Evolutionary conservation across 257 asterid genomes (phyloP), one percentile per base, ranked within the genome.

Genomic region (Capsicum baccatum): DNA sequence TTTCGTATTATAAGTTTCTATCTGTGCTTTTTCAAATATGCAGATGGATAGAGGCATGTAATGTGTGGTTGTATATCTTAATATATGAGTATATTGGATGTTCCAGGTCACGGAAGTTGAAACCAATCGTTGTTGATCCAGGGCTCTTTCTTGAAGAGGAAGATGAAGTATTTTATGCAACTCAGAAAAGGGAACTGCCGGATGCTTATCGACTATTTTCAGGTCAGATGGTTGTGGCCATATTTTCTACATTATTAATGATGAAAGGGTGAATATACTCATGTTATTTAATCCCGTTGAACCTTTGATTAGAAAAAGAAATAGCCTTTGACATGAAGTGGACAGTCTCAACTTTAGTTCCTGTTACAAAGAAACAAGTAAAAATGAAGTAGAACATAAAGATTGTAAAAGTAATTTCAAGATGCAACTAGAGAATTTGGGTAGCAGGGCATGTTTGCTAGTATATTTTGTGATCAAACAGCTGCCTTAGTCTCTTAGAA

Each of bases 101-200:
- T 84, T 35, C 85, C 86, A 97, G 99, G 84, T 94, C 97, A 17
- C 86, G 89, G 87, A 95, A 90, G 83, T 86, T 94, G 92, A 97
- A 92, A 89, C 95, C 98, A 56, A 97, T 97, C 85, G 87, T 97
- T 58, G 97, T 94, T 83, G 99, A 97, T 90, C 95, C 98, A 26
- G 97, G 96, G 71, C 92, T 95, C 82, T 94, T 87, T 90, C 92
- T 90, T 74, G 80, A 82, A 7, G 99, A 91, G 80, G 88, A 92
- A 84, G 89, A 85, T n/a, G 97, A 93, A 81, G 87, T 89, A 83
- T 94, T 92, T 87, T 93, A 85, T 74, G 98, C 98, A 81, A 94
- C 98, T 88, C 94, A 96, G 82, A 92, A 92, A 83, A 91, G 98
- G 88, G 87, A 87, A 16, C 95, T 93, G 68, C 99, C 99, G 0